Base-by-base conservation (phyloP, 768 basidiomycete species). In the Kwoniella shandongensis region DNA sequence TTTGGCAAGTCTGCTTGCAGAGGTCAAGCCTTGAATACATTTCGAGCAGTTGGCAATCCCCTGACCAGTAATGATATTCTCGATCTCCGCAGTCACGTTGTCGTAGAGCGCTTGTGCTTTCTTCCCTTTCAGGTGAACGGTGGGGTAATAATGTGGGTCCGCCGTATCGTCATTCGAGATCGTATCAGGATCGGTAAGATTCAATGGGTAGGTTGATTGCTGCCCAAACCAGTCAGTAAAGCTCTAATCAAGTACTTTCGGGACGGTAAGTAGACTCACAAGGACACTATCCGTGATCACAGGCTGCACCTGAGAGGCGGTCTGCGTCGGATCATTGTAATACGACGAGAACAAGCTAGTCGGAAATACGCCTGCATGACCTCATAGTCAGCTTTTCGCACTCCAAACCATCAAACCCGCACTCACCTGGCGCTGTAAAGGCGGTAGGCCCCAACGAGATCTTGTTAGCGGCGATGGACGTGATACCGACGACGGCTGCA, bases 261-360 rank as follows among this genome's bases (percentile, higher is more conserved):
- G n/a, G n/a, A n/a, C n/a, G n/a, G n/a, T n/a, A 48, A 11, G 25
- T 13, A 18, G 23, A 51, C 59, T 49, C 42, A 87, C 87, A 25
- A 81, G 81, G 29, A 88, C 82, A 8, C 86, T 85, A 69, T 89
- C 87, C 13, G 86, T 83, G 35, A 89, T 81, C 57, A 88, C 80
- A n/a, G 87, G 88, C 75, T 89, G 88, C 3, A 84, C 84, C 69
- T 89, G 88, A 0, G 80, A 83, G 12, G 82, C 81, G 1, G 88
- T 88, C 29, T 83, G 85, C 1, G 86, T 88, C 29, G 88, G 86
- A 61, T 81, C 76, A 73, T 88, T 88, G 77, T 84, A 87, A 73
- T 88, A 89, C 49, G 79, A 69, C n/a, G 78, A 68, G 73, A 84
- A 89, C 36, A 81, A 45, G 41, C 76, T 59, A 39, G 62, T 52